These are phyloP conservation scores for Huiozyma naganishii DNA, from an alignment of 805 yeast species.

Conservation along the genomic window DNA sequence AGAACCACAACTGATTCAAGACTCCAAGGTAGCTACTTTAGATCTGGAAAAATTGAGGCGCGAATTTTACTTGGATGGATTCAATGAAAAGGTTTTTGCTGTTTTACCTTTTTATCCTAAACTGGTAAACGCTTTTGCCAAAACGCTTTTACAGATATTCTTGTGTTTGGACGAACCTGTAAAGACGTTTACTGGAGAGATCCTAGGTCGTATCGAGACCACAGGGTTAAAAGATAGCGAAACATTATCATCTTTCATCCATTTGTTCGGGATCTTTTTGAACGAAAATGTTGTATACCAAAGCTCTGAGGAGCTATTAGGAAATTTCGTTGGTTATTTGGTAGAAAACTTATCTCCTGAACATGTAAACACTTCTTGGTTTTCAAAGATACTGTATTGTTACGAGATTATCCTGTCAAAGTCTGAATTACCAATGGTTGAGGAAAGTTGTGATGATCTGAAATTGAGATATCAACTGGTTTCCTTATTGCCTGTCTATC, in stretches of 20 bases:
- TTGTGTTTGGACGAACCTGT: constrained; percentile 24
- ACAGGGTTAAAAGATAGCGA: constrained; percentile 26
- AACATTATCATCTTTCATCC: constrained; percentile 32
- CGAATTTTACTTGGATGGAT: constrained; percentile 23
- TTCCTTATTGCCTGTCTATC: constrained; percentile 13
- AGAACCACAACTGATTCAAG: constrained; percentile 4
- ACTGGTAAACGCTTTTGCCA: constrained; percentile 29
- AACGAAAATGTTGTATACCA: constrained; percentile 31
- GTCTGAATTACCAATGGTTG: constrained; percentile 39
- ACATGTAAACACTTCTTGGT: constrained; percentile 41
- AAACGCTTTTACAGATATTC: constrained; percentile 31
- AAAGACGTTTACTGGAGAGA: constrained; percentile 28
- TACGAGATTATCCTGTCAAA: constrained; percentile 45
- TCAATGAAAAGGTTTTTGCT: constrained; percentile 34
- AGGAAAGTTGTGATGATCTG: constrained; percentile 21
- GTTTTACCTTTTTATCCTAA: constrained; percentile 36
- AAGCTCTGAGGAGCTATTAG: constrained; percentile 26
- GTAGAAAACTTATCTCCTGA: constrained; percentile 29
- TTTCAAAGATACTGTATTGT: constrained; percentile 44
- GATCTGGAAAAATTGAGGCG: constrained; percentile 30
- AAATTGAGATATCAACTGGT: constrained; percentile 11
- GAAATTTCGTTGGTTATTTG: constrained; percentile 30
- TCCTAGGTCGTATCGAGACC: constrained; percentile 30
- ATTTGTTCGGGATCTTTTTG: constrained; percentile 34
- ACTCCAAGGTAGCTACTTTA: not conserved